A percentile compares a stretch with the other conserved stretches of the same genome.
phyloP scores from a whole-genome alignment of 495 filamentous ascomycete species.

The Aspergillus wentii region DNA sequence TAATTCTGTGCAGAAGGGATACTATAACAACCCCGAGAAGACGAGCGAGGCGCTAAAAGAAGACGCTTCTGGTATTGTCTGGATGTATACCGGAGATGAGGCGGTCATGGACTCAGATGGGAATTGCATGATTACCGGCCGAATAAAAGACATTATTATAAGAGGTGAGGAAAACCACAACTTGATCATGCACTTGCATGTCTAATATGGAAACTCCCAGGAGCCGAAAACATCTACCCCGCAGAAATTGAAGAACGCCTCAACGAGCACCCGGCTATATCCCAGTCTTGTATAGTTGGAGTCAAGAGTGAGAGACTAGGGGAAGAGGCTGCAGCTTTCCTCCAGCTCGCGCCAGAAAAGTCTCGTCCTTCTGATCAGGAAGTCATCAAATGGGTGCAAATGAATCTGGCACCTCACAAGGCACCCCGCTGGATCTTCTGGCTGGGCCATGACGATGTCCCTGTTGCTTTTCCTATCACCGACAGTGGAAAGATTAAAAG shows the following conservation, averaged over 20 bases:
- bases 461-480: constrained; percentile 47
- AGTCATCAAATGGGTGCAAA: constrained; percentile 38
- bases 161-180: too few species aligned
- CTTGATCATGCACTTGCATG: background rate
- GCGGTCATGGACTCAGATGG: constrained; percentile 10
- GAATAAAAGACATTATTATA: constrained; percentile 61
- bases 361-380: constrained; percentile 4
- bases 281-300: constrained; percentile 53
- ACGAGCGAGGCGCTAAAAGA: constrained; percentile 59
- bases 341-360: constrained; percentile 8
- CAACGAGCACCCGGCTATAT: constrained; percentile 45
- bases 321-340: constrained; percentile 42
- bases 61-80: constrained; percentile 6
- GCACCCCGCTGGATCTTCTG: constrained; percentile 54
- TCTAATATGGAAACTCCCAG: constrained; percentile 2
- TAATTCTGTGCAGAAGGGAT: constrained; percentile 78
- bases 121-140: constrained; percentile 36
- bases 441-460: constrained; percentile 47
- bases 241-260: constrained; percentile 64
- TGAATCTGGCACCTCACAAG: constrained; percentile 51
- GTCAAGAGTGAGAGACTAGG: constrained; percentile 55
- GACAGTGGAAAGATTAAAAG: constrained; percentile 62
- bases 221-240: constrained; percentile 75
- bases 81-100: constrained; percentile 19
- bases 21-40: constrained; percentile 60